Base-by-base conservation (phyloP, 148 eudicot genomes). In the Fagopyrum tataricum region DNA sequence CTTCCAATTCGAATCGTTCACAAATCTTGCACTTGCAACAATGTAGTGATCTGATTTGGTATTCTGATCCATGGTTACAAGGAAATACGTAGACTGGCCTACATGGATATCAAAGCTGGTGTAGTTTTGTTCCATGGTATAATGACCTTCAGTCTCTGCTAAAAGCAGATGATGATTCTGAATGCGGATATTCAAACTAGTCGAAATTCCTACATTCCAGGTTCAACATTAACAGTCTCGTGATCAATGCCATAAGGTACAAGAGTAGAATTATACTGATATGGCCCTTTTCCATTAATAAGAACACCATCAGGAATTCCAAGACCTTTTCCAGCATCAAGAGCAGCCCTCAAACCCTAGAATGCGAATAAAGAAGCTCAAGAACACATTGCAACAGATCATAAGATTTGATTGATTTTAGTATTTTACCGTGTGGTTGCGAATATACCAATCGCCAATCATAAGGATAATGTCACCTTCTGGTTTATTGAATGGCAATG, bases 11-110 rank as follows among this genome's bases (percentile, higher is more conserved):
- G 97, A 82, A 75, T 86, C 79, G 68, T 91, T 92, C 52, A 91
- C 88, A 81, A 91, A 90, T 76, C 99, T 84, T 26, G 99, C 82
- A 84, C 97, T 90, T 8, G 89, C 90, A 42, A 89, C 91, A 9
- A 93, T 83, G 81, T 77, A 81, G 59, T 86, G 90, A 85, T 90
- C 96, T 75, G 31, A 26, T 1, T 84, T 84, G 6, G 67, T 73
- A 8, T 48, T 0, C 37, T 66, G 82, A 15, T 79, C 20, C 10
- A 88, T 47, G 68, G 84, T 87, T 26, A 89, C 94, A 78, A 93
- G 76, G 77, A 93, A 76, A 12, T 94, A 62, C 67, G 80, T 42
- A 23, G 96, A 83, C 78, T 93, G 98, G 47, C 98, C 96, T 1
- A 84, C 86, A 74, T 93, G 98, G 62, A 93, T 53, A 73, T 93